A percentile compares a stretch with the other conserved stretches of the same genome.
Conservation (phyloP, 768 basidiomycete genomes). For the Podaxis rugospora region DNA sequence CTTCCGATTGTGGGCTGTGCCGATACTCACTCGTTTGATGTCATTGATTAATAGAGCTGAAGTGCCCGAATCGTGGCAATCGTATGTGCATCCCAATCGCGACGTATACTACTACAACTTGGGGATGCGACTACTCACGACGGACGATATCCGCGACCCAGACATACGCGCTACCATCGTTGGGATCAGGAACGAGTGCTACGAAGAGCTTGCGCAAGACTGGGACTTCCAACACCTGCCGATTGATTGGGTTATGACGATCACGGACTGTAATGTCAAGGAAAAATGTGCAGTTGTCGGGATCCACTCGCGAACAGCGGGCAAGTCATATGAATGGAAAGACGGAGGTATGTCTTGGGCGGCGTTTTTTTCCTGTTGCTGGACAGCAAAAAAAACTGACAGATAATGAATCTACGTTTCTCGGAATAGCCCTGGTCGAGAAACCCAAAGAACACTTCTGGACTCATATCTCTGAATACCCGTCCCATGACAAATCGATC, state of each 20-base stretch:
- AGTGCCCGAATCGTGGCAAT: conserved; percentile 28
- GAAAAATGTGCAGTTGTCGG: conserved; percentile 29
- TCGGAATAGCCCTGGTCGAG: conserved; percentile 22
- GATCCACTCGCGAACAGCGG: conserved; percentile 31
- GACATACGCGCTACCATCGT: conserved; percentile 27
- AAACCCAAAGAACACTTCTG: conserved; percentile 32
- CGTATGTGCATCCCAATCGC: conserved; percentile 38
- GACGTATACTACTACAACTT: conserved; percentile 40
- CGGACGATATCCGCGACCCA: conserved; percentile 33
- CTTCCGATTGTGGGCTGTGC: background rate
- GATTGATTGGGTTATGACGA: conserved; percentile 35
- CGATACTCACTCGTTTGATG: conserved; percentile 9
- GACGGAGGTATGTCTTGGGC: conserved; percentile 22
- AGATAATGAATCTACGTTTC: background rate
- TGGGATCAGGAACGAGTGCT: conserved; percentile 31
- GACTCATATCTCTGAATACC: conserved; percentile 39
- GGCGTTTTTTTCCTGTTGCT: background rate
- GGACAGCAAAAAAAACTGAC: background rate
- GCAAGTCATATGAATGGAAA: conserved; percentile 31
- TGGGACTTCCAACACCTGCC: conserved; percentile 25
- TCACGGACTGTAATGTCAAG: conserved; percentile 28
- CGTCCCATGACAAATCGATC: conserved; percentile 33
- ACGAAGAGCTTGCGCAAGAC: conserved; percentile 29
- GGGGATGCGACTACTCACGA: conserved; percentile 30
- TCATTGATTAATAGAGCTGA: conserved; percentile 13